Conservation (phyloP, 805 yeast species). For the Starmera amethionina region DNA sequence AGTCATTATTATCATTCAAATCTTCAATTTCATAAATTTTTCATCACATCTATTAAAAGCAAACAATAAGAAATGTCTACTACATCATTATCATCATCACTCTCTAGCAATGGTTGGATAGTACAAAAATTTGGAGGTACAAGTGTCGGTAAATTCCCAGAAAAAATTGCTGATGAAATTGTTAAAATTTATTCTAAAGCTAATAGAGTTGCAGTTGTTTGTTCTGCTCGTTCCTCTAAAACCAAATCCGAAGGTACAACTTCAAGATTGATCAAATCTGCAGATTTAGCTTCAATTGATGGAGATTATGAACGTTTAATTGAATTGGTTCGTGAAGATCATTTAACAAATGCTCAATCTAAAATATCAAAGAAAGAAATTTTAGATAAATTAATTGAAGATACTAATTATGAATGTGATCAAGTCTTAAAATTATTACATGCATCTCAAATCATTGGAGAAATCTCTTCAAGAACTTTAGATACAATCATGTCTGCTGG, state of each 20-base stretch:
- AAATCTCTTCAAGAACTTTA: constrained; percentile 77
- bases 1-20: too few species aligned
- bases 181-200: constrained; percentile 53
- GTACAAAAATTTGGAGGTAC: constrained; percentile 98
- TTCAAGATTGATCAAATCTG: constrained; percentile 72
- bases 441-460: constrained; percentile 89
- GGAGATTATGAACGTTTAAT: constrained; percentile 50
- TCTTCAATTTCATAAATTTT: too few species aligned
- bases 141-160: constrained; percentile 90
- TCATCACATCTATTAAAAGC: not conserved
- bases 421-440: constrained; percentile 60
- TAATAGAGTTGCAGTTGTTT: constrained; percentile 81
- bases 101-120: constrained; percentile 39
- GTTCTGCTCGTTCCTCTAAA: constrained; percentile 88
- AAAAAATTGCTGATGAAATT: constrained; percentile 74
- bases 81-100: constrained; percentile 8
- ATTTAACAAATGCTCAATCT: constrained; percentile 57
- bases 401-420: constrained; percentile 56
- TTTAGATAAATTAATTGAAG: constrained; percentile 42
- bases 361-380: constrained; percentile 37
- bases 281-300: constrained; percentile 63
- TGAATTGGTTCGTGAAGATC: constrained; percentile 68
- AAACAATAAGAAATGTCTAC: not conserved
- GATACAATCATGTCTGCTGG: constrained; percentile 91
- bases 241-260: constrained; percentile 96